phyloP scores from a whole-genome alignment of 2,329 filamentous ascomycete genomes.

The Madurella mycetomatis region DNA sequence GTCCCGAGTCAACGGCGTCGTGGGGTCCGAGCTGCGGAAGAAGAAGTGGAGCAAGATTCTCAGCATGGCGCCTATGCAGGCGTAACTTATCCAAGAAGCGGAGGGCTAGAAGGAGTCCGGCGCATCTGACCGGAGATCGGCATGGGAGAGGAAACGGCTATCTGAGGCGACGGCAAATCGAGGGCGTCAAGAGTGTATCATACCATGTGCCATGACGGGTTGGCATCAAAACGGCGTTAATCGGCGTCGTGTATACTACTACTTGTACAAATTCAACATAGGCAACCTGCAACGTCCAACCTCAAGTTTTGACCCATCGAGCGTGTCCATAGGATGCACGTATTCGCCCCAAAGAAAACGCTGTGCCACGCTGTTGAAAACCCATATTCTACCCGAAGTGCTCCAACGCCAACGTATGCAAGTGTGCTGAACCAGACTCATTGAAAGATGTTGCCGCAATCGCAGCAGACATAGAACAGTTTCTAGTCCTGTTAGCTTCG shows the following conservation, averaged over 20 bases:
- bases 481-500: slow-evolving; percentile 52
- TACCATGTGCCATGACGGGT: background rate
- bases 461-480: slow-evolving; percentile 91
- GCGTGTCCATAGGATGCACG: background rate
- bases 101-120: background rate
- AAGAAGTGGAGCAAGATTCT: slow-evolving; percentile 99
- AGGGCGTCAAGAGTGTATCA: background rate
- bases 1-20: slow-evolving; percentile 84
- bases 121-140: background rate
- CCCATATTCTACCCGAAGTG: background rate
- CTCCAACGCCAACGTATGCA: slow-evolving; percentile 18
- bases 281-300: background rate
- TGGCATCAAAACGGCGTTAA: slow-evolving; percentile 15
- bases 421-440: slow-evolving; percentile 28
- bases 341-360: slow-evolving; percentile 6
- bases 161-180: background rate
- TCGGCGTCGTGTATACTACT: slow-evolving; percentile 20
- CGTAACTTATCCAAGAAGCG: slow-evolving; percentile 1
- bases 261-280: slow-evolving; percentile 20
- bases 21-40: slow-evolving; percentile 81
- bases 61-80: slow-evolving; percentile 77
- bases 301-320: background rate
- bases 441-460: slow-evolving; percentile 83
- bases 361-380: slow-evolving; percentile 1
- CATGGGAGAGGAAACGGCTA: background rate